These are phyloP conservation scores for Penicillium sp. DNA, from an alignment of 2,329 filamentous ascomycete species.

Conservation along the genomic window DNA sequence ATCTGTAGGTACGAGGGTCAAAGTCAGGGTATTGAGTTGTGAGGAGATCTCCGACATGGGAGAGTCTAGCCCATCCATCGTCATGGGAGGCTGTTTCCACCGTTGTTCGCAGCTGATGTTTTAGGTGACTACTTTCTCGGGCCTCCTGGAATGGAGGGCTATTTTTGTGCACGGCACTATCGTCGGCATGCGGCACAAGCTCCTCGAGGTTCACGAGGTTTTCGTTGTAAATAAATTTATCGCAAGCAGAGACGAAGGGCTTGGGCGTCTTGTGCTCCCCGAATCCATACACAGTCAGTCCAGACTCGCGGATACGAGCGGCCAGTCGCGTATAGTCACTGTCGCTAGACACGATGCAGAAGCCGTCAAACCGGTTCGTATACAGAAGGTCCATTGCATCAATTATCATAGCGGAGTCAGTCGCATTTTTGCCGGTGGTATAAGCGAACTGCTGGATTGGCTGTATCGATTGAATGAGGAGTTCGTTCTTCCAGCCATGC, in stretches of 20 bases:
- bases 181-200: slow-evolving; percentile 3
- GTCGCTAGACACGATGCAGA: slow-evolving; percentile 17
- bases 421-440: slow-evolving; percentile 2
- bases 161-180: neutral
- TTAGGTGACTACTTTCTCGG: neutral
- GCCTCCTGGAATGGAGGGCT: too few species aligned
- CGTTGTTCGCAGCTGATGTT: neutral
- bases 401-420: too few species aligned
- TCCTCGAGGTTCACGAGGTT: slow-evolving; percentile 5
- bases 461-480: neutral
- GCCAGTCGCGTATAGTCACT: slow-evolving; percentile 38
- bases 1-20: slow-evolving; percentile 5
- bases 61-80: slow-evolving; percentile 13
- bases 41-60: slow-evolving; percentile 5
- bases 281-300: slow-evolving; percentile 35
- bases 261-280: slow-evolving; percentile 28
- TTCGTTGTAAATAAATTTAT: slow-evolving; percentile 10
- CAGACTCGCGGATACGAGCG: slow-evolving; percentile 36
- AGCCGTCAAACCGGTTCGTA: too few species aligned
- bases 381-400: too few species aligned
- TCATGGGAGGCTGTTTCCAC: slow-evolving; percentile 10
- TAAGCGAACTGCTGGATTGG: neutral
- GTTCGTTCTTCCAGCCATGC: neutral
- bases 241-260: slow-evolving; percentile 11
- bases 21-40: slow-evolving; percentile 12